Conservation (phyloP, 2,329 filamentous ascomycete species). For the Shiraia bambusicola region DNA sequence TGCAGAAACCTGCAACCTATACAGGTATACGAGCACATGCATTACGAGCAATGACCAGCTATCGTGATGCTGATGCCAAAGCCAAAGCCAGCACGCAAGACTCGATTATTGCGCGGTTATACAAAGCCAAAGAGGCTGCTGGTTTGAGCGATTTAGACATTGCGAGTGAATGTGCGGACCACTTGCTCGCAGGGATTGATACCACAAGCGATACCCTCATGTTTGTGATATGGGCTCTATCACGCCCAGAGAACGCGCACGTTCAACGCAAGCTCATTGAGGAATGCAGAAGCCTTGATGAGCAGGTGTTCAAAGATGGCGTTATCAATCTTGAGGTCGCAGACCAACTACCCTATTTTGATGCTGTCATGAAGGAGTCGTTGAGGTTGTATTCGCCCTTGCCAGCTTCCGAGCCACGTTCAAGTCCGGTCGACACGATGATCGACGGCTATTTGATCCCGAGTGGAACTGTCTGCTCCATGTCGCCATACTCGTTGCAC, state of each 20-base stretch:
- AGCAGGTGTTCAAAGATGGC: conserved; percentile 15
- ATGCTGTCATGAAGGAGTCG: conserved; percentile 55
- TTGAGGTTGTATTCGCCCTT: conserved; percentile 54
- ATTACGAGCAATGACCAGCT: conserved; percentile 35
- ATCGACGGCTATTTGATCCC: conserved; percentile 44
- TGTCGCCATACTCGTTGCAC: conserved; percentile 45
- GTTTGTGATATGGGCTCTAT: conserved; percentile 20
- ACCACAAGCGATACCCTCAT: conserved; percentile 57
- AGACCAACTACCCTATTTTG: conserved; percentile 48
- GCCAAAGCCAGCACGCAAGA: conserved; percentile 1
- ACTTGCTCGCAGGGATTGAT: conserved; percentile 55
- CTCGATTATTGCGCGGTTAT: conserved; percentile 10
- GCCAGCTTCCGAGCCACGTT: conserved; percentile 55
- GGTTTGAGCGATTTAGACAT: conserved; percentile 49
- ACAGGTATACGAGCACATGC: conserved; percentile 53
- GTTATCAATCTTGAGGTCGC: conserved; percentile 32
- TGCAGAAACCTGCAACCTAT: conserved; percentile 54
- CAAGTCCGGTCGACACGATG: conserved; percentile 35
- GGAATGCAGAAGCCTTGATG: conserved; percentile 43
- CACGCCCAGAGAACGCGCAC: conserved; percentile 45
- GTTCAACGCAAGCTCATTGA: conserved; percentile 51
- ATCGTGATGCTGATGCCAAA: conserved; percentile 5
- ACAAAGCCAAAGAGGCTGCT: conserved; percentile 4
- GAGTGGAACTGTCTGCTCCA: conserved; percentile 42
- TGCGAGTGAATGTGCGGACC: conserved; percentile 57